Base-by-base conservation (phyloP, 75 land plant species). In the Selaginella moellendorffii region DNA sequence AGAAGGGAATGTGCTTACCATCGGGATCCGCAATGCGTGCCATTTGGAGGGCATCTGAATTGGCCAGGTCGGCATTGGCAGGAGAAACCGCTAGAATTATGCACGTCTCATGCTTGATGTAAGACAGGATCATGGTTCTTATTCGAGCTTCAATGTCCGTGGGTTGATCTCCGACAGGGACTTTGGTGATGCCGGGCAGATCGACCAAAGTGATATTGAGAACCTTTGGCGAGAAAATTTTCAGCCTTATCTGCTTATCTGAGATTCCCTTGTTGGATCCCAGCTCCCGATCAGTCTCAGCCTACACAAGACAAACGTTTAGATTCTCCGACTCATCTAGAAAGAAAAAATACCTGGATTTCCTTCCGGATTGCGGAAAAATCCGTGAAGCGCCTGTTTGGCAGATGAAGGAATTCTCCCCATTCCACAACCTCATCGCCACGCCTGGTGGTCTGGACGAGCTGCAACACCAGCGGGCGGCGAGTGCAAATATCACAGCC, bases 41-140 rank as follows among this genome's bases (percentile, higher is more conserved):
- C 78, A 76, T 72, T 27, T 76, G 78, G 29, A 76, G 78, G 29
- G 78, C 78, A 68, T 76, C 78, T 68, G 78, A 76, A 31, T 76
- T 76, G 2, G 78, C 75, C 27, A 76, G 46, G 53, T 76, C 78
- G 2, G 78, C 75, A 64, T 76, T 76, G 24, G 78, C 78, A 52
- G 78, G 78, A 26, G 78, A 72, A 64, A 76, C 78, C 28, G 78
- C 78, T 28, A 76, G 66, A 27, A 76, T 76, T 53, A 76, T 72
- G 66, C 78, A 76, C n/a, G 78, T 76, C 31, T 76, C 78, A 59
- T 76, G 76, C 67, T 72, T 76, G 9, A 76, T 76, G 30, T 76
- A 76, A 21, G 75, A 72, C 26, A 76, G 58, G 24, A 76, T 76
- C 78, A 76, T 76, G 18, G 78, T 76, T 30, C 78, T 62, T 14